Evolutionary conservation across 1,284 basidiomycete genomes (phyloP), one percentile per base, ranked within the genome.

Genomic region (Apiotrichum domesticum): DNA sequence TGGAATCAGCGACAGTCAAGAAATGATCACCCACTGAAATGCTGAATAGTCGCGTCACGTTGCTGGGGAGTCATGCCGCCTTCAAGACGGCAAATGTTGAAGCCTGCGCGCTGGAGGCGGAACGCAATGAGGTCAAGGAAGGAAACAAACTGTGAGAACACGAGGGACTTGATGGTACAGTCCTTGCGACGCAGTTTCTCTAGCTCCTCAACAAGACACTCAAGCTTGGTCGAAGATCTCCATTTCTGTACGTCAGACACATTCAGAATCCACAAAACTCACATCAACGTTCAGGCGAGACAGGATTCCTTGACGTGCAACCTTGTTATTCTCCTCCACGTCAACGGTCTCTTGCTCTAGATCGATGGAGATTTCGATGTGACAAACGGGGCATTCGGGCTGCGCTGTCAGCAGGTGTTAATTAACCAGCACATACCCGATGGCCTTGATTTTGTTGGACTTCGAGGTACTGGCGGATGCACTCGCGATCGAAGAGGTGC

Each of bases 41-140:
- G 84, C 74, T 93, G 86, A 71, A 96, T 95, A 6, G 93, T 96
- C 32, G 90, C 87, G 76, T 98, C 90, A 64, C 95, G 84, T 55
- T 94, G 93, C 71, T 95, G 89, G 14, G 95, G 95, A 21, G 87
- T 88, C 95, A 99, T 98, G 21, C 89, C 91, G 52, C 96, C 96
- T 75, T 98, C 92, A 46, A 98, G 79, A 42, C 96, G 87, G 71
- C 93, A 98, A 56, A 96, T 85, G 85, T 94, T 84, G 71, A 95
- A 94, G 0, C 95, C 95, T 44, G 93, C 90, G 56, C 85, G 85
- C 73, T 97, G 92, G 57, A 99, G 78, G 54, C 96, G 82, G 74
- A 87, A 96, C 4, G 93, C 93, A 68, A 98, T 93, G 56, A 98
- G 79, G 72, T 98, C 82, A 35, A 80, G 65, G 60, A 78, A 79